Percentiles rank a stretch among this genome's conserved stretches.
These are phyloP conservation scores for Scedosporium dehoogii DNA, from an alignment of 2,329 filamentous ascomycete genomes.

Conservation along the genomic window DNA sequence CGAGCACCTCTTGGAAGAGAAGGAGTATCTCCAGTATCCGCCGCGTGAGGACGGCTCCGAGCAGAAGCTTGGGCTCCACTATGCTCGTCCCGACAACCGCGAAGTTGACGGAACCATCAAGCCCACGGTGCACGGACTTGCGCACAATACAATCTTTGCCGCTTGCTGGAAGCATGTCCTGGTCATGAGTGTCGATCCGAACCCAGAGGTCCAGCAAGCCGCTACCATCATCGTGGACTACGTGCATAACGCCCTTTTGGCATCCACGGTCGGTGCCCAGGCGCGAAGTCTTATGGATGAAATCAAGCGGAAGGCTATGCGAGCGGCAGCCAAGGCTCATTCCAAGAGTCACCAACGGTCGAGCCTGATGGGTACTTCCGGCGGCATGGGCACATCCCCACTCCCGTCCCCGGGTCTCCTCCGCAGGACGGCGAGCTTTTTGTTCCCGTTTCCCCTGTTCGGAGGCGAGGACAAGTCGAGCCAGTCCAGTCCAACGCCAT, in stretches of 20 bases:
- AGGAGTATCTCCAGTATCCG: constrained; percentile 52
- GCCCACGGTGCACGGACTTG: constrained; percentile 47
- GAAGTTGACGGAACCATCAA: constrained; percentile 49
- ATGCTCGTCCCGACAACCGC: constrained; percentile 44
- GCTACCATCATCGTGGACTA: constrained; percentile 80
- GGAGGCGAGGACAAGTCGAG: constrained; percentile 34
- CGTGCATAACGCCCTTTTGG: constrained; percentile 66
- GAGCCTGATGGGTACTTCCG: constrained; percentile 27
- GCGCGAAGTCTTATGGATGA: constrained; percentile 68
- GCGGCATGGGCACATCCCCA: constrained; percentile 26
- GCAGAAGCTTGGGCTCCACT: constrained; percentile 54
- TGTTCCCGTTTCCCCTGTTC: constrained; percentile 48
- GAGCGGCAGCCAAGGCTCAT: constrained; percentile 35
- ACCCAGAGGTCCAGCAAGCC: constrained; percentile 83
- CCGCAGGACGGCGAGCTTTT: constrained; percentile 52
- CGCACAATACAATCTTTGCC: constrained; percentile 83
- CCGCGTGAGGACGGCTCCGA: constrained; percentile 45
- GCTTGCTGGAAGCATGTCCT: constrained; percentile 91
- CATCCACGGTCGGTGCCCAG: constrained; percentile 63
- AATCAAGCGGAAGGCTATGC: constrained; percentile 44
- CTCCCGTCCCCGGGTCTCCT: constrained; percentile 47
- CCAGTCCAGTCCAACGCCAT: constrained; percentile 20
- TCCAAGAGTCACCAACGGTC: constrained; percentile 31
- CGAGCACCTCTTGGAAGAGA: constrained; percentile 81
- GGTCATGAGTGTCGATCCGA: constrained; percentile 85